Evolutionary conservation across 352 stramenopile genomes (phyloP), one percentile per base, ranked within the genome.

Genomic region (Phytophthora europaea): DNA sequence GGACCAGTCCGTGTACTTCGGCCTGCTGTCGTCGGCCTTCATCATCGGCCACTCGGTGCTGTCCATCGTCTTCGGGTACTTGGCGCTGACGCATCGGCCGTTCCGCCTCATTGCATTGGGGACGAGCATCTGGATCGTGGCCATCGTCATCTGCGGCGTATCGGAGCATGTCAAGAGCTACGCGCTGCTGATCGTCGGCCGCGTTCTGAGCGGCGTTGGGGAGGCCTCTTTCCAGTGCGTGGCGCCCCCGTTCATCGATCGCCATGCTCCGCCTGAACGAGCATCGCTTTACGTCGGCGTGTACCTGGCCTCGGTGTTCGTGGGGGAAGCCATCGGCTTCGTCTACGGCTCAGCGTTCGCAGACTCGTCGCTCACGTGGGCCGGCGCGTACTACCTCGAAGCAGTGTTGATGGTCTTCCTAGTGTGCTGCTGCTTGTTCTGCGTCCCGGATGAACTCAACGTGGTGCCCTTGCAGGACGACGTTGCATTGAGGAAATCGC

Each of bases 161-260:
- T 77, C 94, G 16, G 71, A 84, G 36, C 43, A 67, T 18, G 67
- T 78, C 48, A 75, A 89, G 62, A 93, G 76, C 63, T 97, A 95
- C 71, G 77, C 69, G 10, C 62, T 97, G 28, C 70, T 98, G 15
- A 73, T 97, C 33, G 64, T 95, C 18, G 85, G 79, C 43, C 72
- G 93, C 18, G 80, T 96, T 60, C 76, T 97, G 26, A 91, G 75
- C 28, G 91, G 93, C 38, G 80, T 92, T 23, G 81, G 83, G 7
- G 92, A 98, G 63, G 90, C 94, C 28, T 85, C 88, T 2, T 94
- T 97, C 78, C 85, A 97, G 47, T 89, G 90, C 23, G 82, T 97
- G 13, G 89, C 91, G 12, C 86, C 87, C 23, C 90, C 93, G 7
- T 93, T 97, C 67, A 97, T 98, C 67, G 85, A 97, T 65, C 83